Conservation (phyloP, 2,329 filamentous ascomycete species). For the Fusarium hostae region DNA sequence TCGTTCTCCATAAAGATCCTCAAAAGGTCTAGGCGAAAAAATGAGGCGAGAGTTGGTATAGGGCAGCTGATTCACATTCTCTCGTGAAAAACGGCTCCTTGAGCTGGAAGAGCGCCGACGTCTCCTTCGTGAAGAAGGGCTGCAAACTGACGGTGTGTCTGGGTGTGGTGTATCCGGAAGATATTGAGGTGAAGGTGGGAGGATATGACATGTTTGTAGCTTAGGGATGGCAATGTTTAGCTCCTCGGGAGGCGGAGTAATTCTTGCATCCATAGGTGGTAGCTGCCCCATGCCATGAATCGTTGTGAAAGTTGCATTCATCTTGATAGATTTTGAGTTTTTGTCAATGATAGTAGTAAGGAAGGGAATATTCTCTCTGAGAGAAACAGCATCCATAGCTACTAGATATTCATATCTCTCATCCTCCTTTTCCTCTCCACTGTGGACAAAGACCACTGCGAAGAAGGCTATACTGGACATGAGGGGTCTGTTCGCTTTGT, state of each 20-base stretch:
- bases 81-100: background rate
- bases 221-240: slow-evolving; percentile 16
- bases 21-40: slow-evolving; percentile 54
- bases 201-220: slow-evolving; percentile 3
- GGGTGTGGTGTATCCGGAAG: slow-evolving; percentile 15
- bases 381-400: slow-evolving; percentile 2
- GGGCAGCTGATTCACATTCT: slow-evolving; percentile 7
- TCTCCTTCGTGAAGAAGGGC: background rate
- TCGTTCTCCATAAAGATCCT: slow-evolving; percentile 58
- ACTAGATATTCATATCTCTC: slow-evolving; percentile 30
- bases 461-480: slow-evolving; percentile 14
- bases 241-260: slow-evolving; percentile 34
- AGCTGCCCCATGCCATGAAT: slow-evolving; percentile 16
- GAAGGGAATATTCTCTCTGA: background rate
- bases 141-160: background rate
- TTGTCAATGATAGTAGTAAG: slow-evolving; percentile 9
- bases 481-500: slow-evolving; percentile 38
- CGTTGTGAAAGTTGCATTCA: slow-evolving; percentile 24
- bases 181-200: slow-evolving; percentile 16
- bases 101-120: slow-evolving; percentile 29
- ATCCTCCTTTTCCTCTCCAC: background rate
- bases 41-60: slow-evolving; percentile 30
- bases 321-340: slow-evolving; percentile 14
- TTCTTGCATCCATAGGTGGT: slow-evolving; percentile 35
- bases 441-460: slow-evolving; percentile 20